Percentiles rank a stretch among this genome's conserved stretches.
Conservation (phyloP, 441 rosid genomes). For the Biscutella laevigata region DNA sequence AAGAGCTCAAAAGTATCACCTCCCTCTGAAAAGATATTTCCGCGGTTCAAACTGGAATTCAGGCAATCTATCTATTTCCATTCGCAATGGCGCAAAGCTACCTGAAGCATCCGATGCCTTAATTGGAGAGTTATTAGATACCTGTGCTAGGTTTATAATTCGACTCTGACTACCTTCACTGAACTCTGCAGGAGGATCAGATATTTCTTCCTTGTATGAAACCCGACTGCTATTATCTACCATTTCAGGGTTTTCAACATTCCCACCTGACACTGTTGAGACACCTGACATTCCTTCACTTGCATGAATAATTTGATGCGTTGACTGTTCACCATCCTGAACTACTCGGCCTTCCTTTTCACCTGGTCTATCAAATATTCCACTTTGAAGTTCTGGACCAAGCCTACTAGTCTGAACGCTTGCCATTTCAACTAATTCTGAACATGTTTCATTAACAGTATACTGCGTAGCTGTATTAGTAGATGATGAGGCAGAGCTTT, state of each 20-base stretch:
- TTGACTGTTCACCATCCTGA: slow-evolving; percentile 29
- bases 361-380: slow-evolving; percentile 22
- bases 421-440: slow-evolving; percentile 28
- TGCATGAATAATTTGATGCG: slow-evolving; percentile 24
- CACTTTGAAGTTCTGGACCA: slow-evolving; percentile 18
- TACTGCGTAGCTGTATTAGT: slow-evolving; percentile 15
- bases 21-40: slow-evolving; percentile 49
- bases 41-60: slow-evolving; percentile 47
- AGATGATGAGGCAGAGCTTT: slow-evolving; percentile 15
- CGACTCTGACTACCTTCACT: slow-evolving; percentile 49
- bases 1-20: slow-evolving; percentile 46
- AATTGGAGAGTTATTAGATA: slow-evolving; percentile 36
- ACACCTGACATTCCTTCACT: slow-evolving; percentile 30
- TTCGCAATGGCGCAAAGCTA: slow-evolving; percentile 33
- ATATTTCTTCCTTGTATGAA: slow-evolving; percentile 32
- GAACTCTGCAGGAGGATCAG: slow-evolving; percentile 36
- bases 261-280: slow-evolving; percentile 31
- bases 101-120: slow-evolving; percentile 40
- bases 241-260: slow-evolving; percentile 24
- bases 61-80: slow-evolving; percentile 51
- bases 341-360: slow-evolving; percentile 21
- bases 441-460: slow-evolving; percentile 21
- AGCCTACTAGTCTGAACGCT: slow-evolving; percentile 20
- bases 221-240: slow-evolving; percentile 32
- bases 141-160: slow-evolving; percentile 48